Base-by-base conservation (phyloP, 116 monocot genomes). In the Dioscorea cayenensis region DNA sequence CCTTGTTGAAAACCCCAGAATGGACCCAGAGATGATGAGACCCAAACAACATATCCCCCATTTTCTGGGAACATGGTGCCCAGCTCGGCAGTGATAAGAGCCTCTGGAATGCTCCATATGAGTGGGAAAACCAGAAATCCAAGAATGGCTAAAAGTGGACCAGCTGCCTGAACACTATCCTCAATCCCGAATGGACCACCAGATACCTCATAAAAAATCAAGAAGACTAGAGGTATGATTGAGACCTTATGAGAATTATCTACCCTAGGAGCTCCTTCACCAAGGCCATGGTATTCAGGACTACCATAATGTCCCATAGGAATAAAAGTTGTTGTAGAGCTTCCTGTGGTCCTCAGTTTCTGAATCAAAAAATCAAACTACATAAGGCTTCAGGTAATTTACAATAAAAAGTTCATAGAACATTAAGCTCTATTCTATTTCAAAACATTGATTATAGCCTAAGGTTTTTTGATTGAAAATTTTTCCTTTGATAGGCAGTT, bases 1-100 rank as follows among this genome's bases (percentile, higher is more conserved):
- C 93, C 93, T 69, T 87, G 90, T 71, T 87, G 93, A 72, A 94
- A 94, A n/a, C 93, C 93, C 93, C 90, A 90, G 68, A 83, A 94
- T 3, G 87, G 90, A 17, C 93, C 90, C 59, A 94, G 71, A 11
- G 90, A 80, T 18, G 89, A 82, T n/a, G 87, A 82, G 60, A 90
- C 93, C 93, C 93, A 94, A 23, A 90, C 87, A 2, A 94, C 93
- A 69, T 90, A 94, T 19, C 93, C 93, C 19, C 87, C 83, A 48
- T 90, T 85, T 68, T 94, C 93, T 3, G 90, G 90, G 73, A 94
- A 94, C 90, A 94, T 89, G 28, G 93, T 94, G 21, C 90, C 85
- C 75, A 94, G 48, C 63, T 94, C 93, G 3, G 93, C 93, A 27
- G 93, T 94, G 65, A 94, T 87, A 35, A 94, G 79, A 11, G 93